Conservation (phyloP, 805 yeast genomes). For the Candida ponderosae region DNA sequence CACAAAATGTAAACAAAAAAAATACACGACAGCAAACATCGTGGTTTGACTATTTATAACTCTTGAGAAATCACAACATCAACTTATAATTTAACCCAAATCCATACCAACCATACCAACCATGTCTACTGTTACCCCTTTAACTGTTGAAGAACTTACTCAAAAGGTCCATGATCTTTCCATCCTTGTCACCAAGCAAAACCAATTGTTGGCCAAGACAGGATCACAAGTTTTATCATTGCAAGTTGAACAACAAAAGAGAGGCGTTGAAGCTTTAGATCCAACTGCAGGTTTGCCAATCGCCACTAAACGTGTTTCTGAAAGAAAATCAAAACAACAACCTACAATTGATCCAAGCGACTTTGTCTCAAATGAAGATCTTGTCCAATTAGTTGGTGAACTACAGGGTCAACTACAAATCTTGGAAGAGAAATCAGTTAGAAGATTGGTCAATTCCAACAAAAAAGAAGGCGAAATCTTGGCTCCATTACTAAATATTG, state of each 20-base stretch:
- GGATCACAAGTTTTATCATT: constrained; percentile 71
- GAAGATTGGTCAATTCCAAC: constrained; percentile 60
- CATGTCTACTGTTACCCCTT: not conserved
- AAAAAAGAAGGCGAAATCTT: constrained; percentile 35
- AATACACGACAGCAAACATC: too few relatives aligned
- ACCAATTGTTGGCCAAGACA: constrained; percentile 58
- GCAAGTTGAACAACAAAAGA: constrained; percentile 50
- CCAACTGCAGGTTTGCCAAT: constrained; percentile 8
- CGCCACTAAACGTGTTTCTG: constrained; percentile 4
- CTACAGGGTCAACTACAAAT: constrained; percentile 80
- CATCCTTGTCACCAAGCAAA: constrained; percentile 54
- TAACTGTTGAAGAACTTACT: constrained; percentile 20
- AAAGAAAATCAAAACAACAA: constrained; percentile 9
- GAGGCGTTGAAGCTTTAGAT: constrained; percentile 24
- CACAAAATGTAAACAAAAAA: too few relatives aligned
- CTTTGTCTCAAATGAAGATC: constrained; percentile 73
- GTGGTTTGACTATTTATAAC: too few relatives aligned
- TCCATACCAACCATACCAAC: not conserved
- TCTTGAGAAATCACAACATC: too few relatives aligned
- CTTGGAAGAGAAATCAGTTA: constrained; percentile 68
- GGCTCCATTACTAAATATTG: constrained; percentile 72
- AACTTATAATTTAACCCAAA: too few relatives aligned
- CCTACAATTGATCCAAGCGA: constrained; percentile 37
- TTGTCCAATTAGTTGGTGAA: constrained; percentile 82
- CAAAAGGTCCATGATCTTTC: constrained; percentile 43